Base-by-base conservation (phyloP, 441 rosid species). In the Pelargonium fulgidum region DNA sequence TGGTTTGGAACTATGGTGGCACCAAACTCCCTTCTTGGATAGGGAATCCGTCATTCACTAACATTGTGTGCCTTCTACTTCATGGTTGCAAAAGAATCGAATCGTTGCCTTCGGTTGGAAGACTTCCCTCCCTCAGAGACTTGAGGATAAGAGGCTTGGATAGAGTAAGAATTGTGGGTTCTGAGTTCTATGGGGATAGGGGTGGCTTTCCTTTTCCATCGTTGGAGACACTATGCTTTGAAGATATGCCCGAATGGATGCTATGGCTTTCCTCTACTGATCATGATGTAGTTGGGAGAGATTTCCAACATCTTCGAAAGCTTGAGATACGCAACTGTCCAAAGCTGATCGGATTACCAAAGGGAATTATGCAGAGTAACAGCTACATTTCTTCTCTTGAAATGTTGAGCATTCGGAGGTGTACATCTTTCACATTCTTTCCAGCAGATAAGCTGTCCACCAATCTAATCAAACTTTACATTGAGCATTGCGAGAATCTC, bases 71-170 rank as follows among this genome's bases (percentile, higher is more conserved):
- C 0, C 41, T 71, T 13, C n/a, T 1, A 22, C 52, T 78, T 8
- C 0, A 36, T 17, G 22, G 33, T 44, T 68, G 76, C 14, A 2
- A 42, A 11, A 66, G 10, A 10, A 12, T 42, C 16, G 39, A 14
- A 17, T 47, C 62, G 12, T 64, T 79, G 50, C 79, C 77, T 17
- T 63, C 77, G 39, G 75, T 79, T 11, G 82, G 82, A 47, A 50
- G n/a, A 4, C 70, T 79, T 19, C 79, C 77, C 2, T 64, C 39
- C 6, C 74, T 79, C 8, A 66, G 68, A 67, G 66, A 45, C 20
- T 22, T 69, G 56, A 10, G n/a, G 29, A 67, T 71, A 17, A 41
- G 50, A 29, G 17, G 69, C 33, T 67, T 75, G 66, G 19, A 11
- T 71, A 41, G 36, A 7, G 65, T 70, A 26, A 7, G 39, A 41